These are phyloP conservation scores for Rhinocladiella similis DNA, from an alignment of 2,329 filamentous ascomycete genomes.

Conservation along the genomic window DNA sequence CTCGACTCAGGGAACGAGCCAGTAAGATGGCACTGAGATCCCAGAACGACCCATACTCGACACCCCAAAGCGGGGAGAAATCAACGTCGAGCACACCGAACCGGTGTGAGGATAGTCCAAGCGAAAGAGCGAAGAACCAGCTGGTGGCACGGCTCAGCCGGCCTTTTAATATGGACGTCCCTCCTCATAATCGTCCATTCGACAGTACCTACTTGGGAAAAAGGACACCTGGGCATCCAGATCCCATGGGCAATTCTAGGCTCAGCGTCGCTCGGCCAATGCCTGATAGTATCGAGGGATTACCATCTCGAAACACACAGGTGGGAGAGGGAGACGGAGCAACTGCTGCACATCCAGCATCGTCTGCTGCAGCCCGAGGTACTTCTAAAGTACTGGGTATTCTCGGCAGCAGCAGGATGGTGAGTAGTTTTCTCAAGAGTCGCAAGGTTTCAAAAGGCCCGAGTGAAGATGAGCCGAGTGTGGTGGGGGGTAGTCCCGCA, in stretches of 20 bases:
- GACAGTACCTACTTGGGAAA: slow-evolving; percentile 30
- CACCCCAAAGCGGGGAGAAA: slow-evolving; percentile 1
- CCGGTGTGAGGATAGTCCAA: slow-evolving; percentile 23
- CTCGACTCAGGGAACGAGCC: slow-evolving; percentile 12
- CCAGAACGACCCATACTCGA: slow-evolving; percentile 7
- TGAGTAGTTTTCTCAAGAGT: slow-evolving; percentile 31
- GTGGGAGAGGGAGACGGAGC: neutral
- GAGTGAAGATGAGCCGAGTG: slow-evolving; percentile 11
- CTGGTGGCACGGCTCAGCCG: slow-evolving; percentile 26
- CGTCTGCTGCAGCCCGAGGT: slow-evolving; percentile 8
- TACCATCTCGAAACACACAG: neutral
- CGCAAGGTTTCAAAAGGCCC: slow-evolving; percentile 10
- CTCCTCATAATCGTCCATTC: slow-evolving; percentile 26
- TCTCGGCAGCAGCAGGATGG: slow-evolving; percentile 28
- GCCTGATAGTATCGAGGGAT: slow-evolving; percentile 6
- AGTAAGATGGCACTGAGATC: slow-evolving; percentile 11
- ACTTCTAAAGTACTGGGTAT: slow-evolving; percentile 18
- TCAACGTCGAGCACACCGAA: slow-evolving; percentile 15
- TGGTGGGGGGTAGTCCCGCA: slow-evolving; percentile 9
- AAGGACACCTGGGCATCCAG: slow-evolving; percentile 21
- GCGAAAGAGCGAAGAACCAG: slow-evolving; percentile 21
- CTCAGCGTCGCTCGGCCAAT: slow-evolving; percentile 22
- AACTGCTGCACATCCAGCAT: slow-evolving; percentile 12
- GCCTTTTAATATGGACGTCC: slow-evolving; percentile 29
- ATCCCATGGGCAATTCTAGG: slow-evolving; percentile 20